Conservation (phyloP, 2,329 filamentous ascomycete genomes). For the Claviceps pazoutovae region DNA sequence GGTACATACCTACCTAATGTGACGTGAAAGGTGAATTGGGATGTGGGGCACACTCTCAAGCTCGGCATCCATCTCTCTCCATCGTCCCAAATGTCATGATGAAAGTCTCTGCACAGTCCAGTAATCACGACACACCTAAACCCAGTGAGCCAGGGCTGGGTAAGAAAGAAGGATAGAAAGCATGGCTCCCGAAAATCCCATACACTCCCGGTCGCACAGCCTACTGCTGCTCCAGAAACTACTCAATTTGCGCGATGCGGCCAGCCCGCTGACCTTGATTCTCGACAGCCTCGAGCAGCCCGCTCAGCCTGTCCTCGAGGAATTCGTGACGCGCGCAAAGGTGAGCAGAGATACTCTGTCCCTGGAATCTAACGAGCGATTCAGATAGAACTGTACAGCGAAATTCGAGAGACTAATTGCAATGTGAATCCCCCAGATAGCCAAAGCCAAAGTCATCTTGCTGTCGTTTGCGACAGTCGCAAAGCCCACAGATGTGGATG, state of each 20-base stretch:
- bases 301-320: conserved; percentile 52
- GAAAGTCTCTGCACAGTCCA: background rate
- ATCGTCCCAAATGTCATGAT: background rate
- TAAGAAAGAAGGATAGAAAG: background rate
- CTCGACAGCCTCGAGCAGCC: conserved; percentile 78
- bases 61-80: background rate
- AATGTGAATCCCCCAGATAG: conserved; percentile 23
- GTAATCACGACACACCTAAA: background rate
- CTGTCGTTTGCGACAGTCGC: conserved; percentile 64
- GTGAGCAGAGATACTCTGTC: conserved; percentile 24
- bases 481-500: conserved; percentile 49
- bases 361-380: too few species aligned
- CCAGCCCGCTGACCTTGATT: conserved; percentile 75
- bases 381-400: too few species aligned
- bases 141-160: background rate
- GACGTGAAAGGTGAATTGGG: background rate
- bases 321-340: conserved; percentile 64
- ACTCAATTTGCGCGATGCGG: conserved; percentile 61
- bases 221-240: conserved; percentile 72
- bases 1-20: background rate
- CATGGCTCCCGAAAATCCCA: conserved; percentile 43
- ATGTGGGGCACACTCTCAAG: background rate
- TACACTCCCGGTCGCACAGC: conserved; percentile 71
- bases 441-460: conserved; percentile 58
- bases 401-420: background rate